Evolutionary conservation across 2,329 filamentous ascomycete species (phyloP).

Genomic region (Aspergillus japonicus): DNA sequence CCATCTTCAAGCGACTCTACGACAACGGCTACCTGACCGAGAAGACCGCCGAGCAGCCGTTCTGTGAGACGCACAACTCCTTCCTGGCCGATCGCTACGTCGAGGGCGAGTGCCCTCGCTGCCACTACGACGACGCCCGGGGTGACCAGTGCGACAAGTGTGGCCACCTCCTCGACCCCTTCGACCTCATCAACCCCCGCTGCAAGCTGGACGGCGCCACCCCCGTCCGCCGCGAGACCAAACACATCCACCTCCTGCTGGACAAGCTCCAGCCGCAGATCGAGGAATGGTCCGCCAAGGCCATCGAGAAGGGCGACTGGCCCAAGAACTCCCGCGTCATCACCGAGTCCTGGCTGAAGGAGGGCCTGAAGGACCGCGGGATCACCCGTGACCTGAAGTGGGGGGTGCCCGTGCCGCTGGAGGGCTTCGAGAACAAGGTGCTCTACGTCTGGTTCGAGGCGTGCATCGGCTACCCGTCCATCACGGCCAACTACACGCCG

Average conservation of each 20-base stretch:
- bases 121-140: conserved; percentile 65
- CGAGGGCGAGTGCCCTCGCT: conserved; percentile 49
- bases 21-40: conserved; percentile 87
- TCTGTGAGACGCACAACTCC: conserved; percentile 64
- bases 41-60: conserved; percentile 82
- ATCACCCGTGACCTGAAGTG: conserved; percentile 93
- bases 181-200: conserved; percentile 76
- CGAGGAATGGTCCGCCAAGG: conserved; percentile 72
- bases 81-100: conserved; percentile 78
- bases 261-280: conserved; percentile 79
- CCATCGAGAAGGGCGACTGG: conserved; percentile 66
- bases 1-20: conserved; percentile 83
- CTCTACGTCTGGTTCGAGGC: conserved; percentile 94
- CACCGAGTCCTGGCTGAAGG: conserved; percentile 54
- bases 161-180: conserved; percentile 68
- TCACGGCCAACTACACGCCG: conserved; percentile 83
- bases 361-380: conserved; percentile 80
- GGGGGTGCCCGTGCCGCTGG: conserved; percentile 66
- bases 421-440: conserved; percentile 71
- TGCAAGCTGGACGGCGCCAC: conserved; percentile 89
- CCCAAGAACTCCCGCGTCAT: conserved; percentile 46
- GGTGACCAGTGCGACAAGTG: conserved; percentile 76
- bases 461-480: conserved; percentile 92
- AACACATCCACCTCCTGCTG: conserved; percentile 84
- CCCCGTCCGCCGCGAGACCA: conserved; percentile 77